Evolutionary conservation across 306 rosid genomes (phyloP), one percentile per base, ranked within the genome.

Genomic region (Gleditsia sinensis): DNA sequence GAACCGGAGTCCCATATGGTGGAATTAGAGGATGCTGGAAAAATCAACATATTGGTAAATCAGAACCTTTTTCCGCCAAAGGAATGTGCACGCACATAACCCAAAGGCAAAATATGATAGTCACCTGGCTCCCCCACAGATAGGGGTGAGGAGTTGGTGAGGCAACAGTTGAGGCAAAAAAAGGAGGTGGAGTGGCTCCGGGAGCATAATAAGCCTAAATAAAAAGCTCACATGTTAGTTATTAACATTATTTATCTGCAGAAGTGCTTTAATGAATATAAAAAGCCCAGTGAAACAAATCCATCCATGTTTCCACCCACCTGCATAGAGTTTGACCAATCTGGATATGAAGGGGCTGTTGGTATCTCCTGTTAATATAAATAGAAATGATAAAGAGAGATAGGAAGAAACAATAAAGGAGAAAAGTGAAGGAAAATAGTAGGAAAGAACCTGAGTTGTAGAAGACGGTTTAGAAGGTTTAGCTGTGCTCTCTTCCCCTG

Each of bases 251-350:
- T 40, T 43, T 72, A 60, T 60, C 78, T 20, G 46, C 39, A 48
- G 4, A 45, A 46, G 48, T 62, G 57, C 36, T 64, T 49, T 55
- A 9, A 51, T 55, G 42, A 17, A 77, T 62, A 58, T 32, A 32
- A 48, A n/a, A 71, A 56, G 46, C 16, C 33, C 6, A 42, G 70
- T 50, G 21, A 60, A 55, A 75, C 51, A 74, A 32, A 33, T 70
- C 60, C 50, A 79, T 21, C 42, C 30, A 55, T 75, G 37, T 20
- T n/a, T 57, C 55, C 77, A 72, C 33, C 65, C 79, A 92, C 99
- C 97, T 94, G 97, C 96, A 95, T 86, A 58, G 98, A 82, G 83
- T 79, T 83, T 25, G 99, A 88, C 99, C 99, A 95, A 83, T 95
- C 99, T 32, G 98, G 86, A 82, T 90, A 95, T 5, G 93, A 73